phyloP scores from a whole-genome alignment of 768 basidiomycete species.

The Sarcomyxa edulis region DNA sequence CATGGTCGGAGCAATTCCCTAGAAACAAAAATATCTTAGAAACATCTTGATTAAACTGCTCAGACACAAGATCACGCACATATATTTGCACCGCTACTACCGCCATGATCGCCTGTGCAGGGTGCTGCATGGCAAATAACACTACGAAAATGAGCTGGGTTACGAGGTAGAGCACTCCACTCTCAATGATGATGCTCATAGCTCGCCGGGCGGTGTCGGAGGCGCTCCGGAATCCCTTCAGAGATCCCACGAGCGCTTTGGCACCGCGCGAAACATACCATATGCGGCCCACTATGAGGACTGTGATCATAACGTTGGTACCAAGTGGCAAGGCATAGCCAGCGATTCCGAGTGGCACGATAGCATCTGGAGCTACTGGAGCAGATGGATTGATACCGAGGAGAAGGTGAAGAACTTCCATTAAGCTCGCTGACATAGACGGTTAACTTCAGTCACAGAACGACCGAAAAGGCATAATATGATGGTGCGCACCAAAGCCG shows the following conservation, averaged over 20 bases:
- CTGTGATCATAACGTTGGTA: constrained; percentile 35
- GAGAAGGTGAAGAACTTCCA: constrained; percentile 22
- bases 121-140: constrained; percentile 25
- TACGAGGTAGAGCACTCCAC: constrained; percentile 32
- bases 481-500: constrained; percentile 26
- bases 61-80: constrained; percentile 14
- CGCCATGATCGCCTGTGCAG: constrained; percentile 30
- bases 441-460: neutral
- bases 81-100: constrained; percentile 34
- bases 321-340: constrained; percentile 32
- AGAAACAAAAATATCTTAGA: too few species aligned
- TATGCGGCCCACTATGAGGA: constrained; percentile 34
- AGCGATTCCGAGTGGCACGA: constrained; percentile 30
- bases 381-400: constrained; percentile 20
- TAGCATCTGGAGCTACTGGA: constrained; percentile 25
- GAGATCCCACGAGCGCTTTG: constrained; percentile 9
- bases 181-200: constrained; percentile 31
- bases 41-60: neutral
- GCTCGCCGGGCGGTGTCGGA: constrained; percentile 16
- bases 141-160: constrained; percentile 35
- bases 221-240: constrained; percentile 8
- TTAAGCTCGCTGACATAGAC: constrained; percentile 20
- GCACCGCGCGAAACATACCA: constrained; percentile 20
- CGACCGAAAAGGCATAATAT: neutral
- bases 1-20: constrained; percentile 13